Evolutionary conservation across 768 basidiomycete genomes (phyloP).

Genomic region (Lentinula lateritia): DNA sequence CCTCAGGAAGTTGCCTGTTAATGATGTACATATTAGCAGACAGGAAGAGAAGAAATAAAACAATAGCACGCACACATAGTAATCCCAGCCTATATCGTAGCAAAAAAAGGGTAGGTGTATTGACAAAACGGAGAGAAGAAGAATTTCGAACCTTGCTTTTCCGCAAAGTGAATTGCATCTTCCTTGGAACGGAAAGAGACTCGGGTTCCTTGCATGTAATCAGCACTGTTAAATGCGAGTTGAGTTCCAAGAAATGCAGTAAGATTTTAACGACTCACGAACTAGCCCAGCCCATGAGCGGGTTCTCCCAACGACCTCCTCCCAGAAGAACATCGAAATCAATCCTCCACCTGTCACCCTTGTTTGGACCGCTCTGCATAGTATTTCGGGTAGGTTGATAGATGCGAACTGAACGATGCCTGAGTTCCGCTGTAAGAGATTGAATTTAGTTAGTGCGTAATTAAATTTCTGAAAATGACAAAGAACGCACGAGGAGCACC

Average conservation of each 20-base stretch:
- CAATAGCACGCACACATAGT: slow-evolving; percentile 65
- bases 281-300: slow-evolving; percentile 94
- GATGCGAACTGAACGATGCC: slow-evolving; percentile 83
- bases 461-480: slow-evolving; percentile 1
- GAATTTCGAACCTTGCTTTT: slow-evolving; percentile 77
- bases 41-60: not conserved
- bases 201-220: slow-evolving; percentile 92
- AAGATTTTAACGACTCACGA: slow-evolving; percentile 53
- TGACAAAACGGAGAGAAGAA: not conserved
- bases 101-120: slow-evolving; percentile 5
- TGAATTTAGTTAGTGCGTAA: not conserved
- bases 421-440: slow-evolving; percentile 60
- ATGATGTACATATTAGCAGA: slow-evolving; percentile 2
- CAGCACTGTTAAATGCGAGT: slow-evolving; percentile 49
- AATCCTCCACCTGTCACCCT: slow-evolving; percentile 86
- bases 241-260: not conserved
- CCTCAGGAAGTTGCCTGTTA: slow-evolving; percentile 50
- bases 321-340: slow-evolving; percentile 93
- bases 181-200: slow-evolving; percentile 81
- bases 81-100: slow-evolving; percentile 75
- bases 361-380: slow-evolving; percentile 89
- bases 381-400: slow-evolving; percentile 91
- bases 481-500: slow-evolving; percentile 71
- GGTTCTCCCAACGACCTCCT: slow-evolving; percentile 94
- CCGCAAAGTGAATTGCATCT: slow-evolving; percentile 91